phyloP scores from a whole-genome alignment of 768 basidiomycete species.

The Amanita polypyramis region DNA sequence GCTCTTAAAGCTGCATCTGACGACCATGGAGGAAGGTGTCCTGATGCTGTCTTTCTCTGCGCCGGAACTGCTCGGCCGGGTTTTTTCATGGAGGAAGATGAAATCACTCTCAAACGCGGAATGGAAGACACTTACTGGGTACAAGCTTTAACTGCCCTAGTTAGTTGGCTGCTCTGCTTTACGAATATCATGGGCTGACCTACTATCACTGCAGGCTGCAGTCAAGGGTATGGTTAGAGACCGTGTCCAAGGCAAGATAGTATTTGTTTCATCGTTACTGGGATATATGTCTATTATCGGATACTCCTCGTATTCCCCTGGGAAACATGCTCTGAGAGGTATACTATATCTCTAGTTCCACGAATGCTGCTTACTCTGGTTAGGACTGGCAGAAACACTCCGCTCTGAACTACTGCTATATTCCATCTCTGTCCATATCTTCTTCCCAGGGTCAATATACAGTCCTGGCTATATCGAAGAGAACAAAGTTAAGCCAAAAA shows the following conservation, averaged over 20 bases:
- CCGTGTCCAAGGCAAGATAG: conserved; percentile 54
- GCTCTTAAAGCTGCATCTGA: conserved; percentile 55
- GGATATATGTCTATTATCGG: conserved; percentile 72
- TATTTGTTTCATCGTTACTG: conserved; percentile 67
- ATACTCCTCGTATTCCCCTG: conserved; percentile 71
- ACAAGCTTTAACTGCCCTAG: conserved; percentile 47
- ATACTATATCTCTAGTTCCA: conserved; percentile 7
- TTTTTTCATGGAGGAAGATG: conserved; percentile 63
- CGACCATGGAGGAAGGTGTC: conserved; percentile 43
- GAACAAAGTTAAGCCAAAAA: conserved; percentile 64
- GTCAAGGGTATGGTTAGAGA: conserved; percentile 52
- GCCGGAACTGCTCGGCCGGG: conserved; percentile 66
- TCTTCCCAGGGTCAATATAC: conserved; percentile 75
- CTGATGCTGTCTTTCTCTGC: conserved; percentile 73
- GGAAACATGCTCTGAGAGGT: conserved; percentile 84
- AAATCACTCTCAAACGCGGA: conserved; percentile 40
- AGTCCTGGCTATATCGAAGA: conserved; percentile 71
- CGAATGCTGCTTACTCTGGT: conserved; percentile 2
- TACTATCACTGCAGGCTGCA: conserved; percentile 37
- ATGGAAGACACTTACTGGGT: conserved; percentile 38
- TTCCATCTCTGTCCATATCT: conserved; percentile 68
- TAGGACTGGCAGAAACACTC: conserved; percentile 77
- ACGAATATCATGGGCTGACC: neutral
- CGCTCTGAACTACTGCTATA: conserved; percentile 75
- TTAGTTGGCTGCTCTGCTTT: conserved; percentile 17